Evolutionary conservation across 164 flowering plant genomes (phyloP), one percentile per base, ranked within the genome.

Genomic region (Piper betle): DNA sequence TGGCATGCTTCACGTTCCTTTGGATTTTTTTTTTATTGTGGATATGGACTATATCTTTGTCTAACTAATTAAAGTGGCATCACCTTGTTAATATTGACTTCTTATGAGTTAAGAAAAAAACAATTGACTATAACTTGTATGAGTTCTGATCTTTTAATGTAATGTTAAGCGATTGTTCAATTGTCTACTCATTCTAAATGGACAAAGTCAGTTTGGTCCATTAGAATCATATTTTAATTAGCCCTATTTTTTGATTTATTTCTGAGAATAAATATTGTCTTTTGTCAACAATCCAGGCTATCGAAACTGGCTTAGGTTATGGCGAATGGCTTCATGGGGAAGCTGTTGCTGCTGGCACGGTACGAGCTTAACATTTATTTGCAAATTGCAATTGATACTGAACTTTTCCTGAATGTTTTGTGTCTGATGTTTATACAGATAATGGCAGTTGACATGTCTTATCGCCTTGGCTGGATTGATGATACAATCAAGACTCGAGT

Each of bases 261-360:
- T 3, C 50, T 46, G 12, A 46, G 12, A 6, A 46, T 46, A 2
- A 10, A 46, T 46, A 5, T 46, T 46, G 50, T 46, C 3, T 3
- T 10, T 46, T 46, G 50, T 46, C 33, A 46, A 46, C 15, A 46
- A 65, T 69, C 63, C 86, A 94, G 99, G 33, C 33, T 25, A 25
- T 25, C 2, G 33, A 25, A 25, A 25, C 33, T 25, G 33, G 33
- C 33, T 25, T 25, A 25, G 33, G 33, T 25, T 25, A 25, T 25
- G 99, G 99, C 43, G 66, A 87, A 68, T 94, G 99, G 99, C 85
- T 94, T 58, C 99, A 94, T 74, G 99, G 99, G 64, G 99, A 94
- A 78, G 99, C 97, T 64, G 97, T 94, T 69, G 93, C 97, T 61
- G 91, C 88, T 77, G 99, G 99, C 76, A 94, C 68, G 77, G 99